Evolutionary conservation across 106 monocot species (phyloP).

Genomic region (Dendrobium catenatum): DNA sequence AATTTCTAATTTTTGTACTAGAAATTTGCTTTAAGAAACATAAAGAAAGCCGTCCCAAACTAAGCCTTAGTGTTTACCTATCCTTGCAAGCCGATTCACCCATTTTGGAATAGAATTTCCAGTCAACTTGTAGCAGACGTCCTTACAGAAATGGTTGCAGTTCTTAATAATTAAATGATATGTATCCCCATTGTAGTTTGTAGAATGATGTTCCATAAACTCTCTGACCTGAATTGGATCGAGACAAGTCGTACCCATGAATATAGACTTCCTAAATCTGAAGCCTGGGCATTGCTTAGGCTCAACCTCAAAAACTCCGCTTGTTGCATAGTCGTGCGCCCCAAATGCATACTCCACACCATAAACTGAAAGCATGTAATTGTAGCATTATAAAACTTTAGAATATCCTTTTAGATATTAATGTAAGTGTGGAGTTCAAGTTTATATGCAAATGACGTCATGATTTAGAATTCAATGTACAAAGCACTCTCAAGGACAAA

Average conservation of each 20-base stretch:
- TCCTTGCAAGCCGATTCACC: slow-evolving; percentile 86
- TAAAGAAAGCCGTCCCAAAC: too few species aligned
- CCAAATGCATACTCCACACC: slow-evolving; percentile 96
- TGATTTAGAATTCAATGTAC: not conserved
- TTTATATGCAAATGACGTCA: not conserved
- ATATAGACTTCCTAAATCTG: slow-evolving; percentile 78
- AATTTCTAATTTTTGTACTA: too few species aligned
- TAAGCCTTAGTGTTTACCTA: slow-evolving; percentile 30
- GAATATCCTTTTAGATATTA: not conserved
- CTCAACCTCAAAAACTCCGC: slow-evolving; percentile 88
- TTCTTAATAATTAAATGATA: slow-evolving; percentile 87
- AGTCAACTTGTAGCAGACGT: slow-evolving; percentile 76
- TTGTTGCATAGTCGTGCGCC: slow-evolving; percentile 82
- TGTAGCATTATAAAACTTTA: not conserved
- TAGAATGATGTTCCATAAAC: slow-evolving; percentile 80
- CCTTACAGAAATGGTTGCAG: slow-evolving; percentile 90
- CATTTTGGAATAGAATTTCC: slow-evolving; percentile 81
- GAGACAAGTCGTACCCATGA: slow-evolving; percentile 74
- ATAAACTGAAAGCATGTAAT: slow-evolving; percentile 40
- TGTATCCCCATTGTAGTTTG: slow-evolving; percentile 66
- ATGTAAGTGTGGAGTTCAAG: not conserved
- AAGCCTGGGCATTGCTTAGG: slow-evolving; percentile 87
- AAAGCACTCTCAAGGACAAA: not conserved
- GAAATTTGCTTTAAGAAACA: too few species aligned
- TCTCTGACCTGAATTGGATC: slow-evolving; percentile 77